Evolutionary conservation across 768 basidiomycete genomes (phyloP).

Genomic region (Lepiota brunneoincarnata): DNA sequence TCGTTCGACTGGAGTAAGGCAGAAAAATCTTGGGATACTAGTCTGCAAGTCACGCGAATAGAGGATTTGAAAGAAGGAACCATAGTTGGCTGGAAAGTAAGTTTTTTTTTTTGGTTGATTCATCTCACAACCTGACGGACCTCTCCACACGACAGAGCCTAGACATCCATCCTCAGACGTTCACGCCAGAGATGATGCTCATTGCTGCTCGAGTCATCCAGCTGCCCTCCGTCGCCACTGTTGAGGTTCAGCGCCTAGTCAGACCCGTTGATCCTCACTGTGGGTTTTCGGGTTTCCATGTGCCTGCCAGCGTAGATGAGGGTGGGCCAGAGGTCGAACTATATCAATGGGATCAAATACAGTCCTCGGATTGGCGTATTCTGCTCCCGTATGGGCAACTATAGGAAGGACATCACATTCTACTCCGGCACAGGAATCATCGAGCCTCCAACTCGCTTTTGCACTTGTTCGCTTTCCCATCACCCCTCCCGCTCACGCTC

Average conservation of each 20-base stretch:
- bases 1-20: constrained; percentile 36
- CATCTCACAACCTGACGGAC: not conserved
- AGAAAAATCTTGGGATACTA: constrained; percentile 30
- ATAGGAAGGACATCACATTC: too few species aligned
- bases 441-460: too few species aligned
- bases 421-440: too few species aligned
- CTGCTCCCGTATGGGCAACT: not conserved
- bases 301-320: constrained; percentile 18
- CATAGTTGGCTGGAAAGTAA: constrained; percentile 51
- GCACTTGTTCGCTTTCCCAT: too few species aligned
- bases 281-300: constrained; percentile 5
- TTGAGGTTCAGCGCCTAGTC: constrained; percentile 17
- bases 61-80: constrained; percentile 26
- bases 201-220: constrained; percentile 39
- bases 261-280: constrained; percentile 12
- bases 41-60: constrained; percentile 19
- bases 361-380: constrained; percentile 4
- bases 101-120: constrained; percentile 10
- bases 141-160: constrained; percentile 40
- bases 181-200: constrained; percentile 57
- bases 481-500: too few species aligned
- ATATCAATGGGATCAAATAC: constrained; percentile 21
- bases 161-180: constrained; percentile 55
- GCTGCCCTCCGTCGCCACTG: constrained; percentile 10
- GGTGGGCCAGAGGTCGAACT: constrained; percentile 19